Evolutionary conservation across 2,329 filamentous ascomycete species (phyloP).

Genomic region (Paecilomyces formosus): DNA sequence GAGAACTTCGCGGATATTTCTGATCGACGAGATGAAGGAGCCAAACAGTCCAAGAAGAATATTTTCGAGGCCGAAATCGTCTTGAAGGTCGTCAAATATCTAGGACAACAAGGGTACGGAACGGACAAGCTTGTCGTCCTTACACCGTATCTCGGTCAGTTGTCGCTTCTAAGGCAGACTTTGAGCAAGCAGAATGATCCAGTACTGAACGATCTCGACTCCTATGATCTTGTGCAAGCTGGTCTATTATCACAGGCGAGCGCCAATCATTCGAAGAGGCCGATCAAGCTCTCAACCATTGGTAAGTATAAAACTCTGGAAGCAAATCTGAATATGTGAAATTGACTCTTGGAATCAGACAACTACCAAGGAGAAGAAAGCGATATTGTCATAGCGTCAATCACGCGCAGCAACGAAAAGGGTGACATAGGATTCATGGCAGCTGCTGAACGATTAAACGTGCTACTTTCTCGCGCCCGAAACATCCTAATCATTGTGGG

Average conservation of each 20-base stretch:
- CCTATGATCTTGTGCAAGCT: conserved; percentile 53
- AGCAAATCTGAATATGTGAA: too few relatives aligned
- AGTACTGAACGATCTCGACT: conserved; percentile 61
- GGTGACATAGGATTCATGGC: conserved; percentile 66
- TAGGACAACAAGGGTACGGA: conserved; percentile 64
- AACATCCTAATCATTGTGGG: conserved; percentile 62
- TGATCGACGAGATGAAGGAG: conserved; percentile 45
- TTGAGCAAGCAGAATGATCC: conserved; percentile 55
- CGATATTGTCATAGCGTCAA: conserved; percentile 61
- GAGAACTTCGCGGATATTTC: conserved; percentile 31
- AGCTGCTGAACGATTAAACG: conserved; percentile 60
- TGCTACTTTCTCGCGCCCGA: conserved; percentile 60
- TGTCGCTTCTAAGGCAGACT: conserved; percentile 49
- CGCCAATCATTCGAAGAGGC: conserved; percentile 44
- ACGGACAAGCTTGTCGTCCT: conserved; percentile 59
- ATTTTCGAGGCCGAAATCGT: conserved; percentile 60
- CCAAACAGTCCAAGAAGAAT: conserved; percentile 55
- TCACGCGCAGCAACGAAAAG: conserved; percentile 58
- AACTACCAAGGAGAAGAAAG: conserved; percentile 75
- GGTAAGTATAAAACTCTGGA: too few relatives aligned
- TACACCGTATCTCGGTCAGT: conserved; percentile 65
- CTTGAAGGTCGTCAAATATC: conserved; percentile 56
- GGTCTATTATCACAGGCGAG: conserved; percentile 52
- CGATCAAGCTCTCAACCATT: conserved; percentile 60
- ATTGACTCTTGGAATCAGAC: too few relatives aligned